Conservation (phyloP, 176 grass and related monocot species). For the Saccharum spontaneum region DNA sequence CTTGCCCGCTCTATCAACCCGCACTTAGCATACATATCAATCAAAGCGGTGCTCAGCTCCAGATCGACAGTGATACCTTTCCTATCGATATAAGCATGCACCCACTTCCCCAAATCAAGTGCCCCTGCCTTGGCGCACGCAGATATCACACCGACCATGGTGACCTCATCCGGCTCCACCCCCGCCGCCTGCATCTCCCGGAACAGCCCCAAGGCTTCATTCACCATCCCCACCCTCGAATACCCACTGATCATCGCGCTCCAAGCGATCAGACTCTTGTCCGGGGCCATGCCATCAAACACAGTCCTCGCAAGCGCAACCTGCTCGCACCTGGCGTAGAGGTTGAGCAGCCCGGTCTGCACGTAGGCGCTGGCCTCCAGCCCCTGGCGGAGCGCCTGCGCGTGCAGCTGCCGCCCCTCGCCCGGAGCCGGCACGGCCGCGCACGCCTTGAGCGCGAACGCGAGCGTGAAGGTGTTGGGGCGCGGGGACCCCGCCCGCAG, state of each 20-base stretch:
- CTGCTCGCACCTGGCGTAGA: conserved; percentile 65
- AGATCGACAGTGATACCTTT: conserved; percentile 60
- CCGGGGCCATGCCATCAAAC: conserved; percentile 54
- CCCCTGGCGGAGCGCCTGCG: conserved; percentile 49
- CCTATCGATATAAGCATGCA: conserved; percentile 70
- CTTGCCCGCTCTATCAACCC: conserved; percentile 54
- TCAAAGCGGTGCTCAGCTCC: conserved; percentile 65
- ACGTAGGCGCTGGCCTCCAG: conserved; percentile 58
- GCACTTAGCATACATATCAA: conserved; percentile 85
- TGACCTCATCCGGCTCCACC: conserved; percentile 59
- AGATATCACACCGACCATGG: conserved; percentile 69
- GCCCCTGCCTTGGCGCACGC: conserved; percentile 69
- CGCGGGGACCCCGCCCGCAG: conserved; percentile 32
- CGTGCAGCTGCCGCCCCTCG: conserved; percentile 66
- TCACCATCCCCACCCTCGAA: conserved; percentile 58
- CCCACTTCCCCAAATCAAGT: conserved; percentile 71
- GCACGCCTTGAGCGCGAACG: conserved; percentile 63
- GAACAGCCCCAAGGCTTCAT: conserved; percentile 53
- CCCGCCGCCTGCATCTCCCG: conserved; percentile 57
- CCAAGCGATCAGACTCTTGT: conserved; percentile 56
- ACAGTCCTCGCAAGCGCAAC: conserved; percentile 43
- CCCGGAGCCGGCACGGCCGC: conserved; percentile 19
- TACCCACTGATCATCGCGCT: conserved; percentile 74
- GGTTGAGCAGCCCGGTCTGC: conserved; percentile 57
- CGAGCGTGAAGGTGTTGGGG: conserved; percentile 66